phyloP scores from a whole-genome alignment of 768 basidiomycete species.

The Termitomyces sp. region DNA sequence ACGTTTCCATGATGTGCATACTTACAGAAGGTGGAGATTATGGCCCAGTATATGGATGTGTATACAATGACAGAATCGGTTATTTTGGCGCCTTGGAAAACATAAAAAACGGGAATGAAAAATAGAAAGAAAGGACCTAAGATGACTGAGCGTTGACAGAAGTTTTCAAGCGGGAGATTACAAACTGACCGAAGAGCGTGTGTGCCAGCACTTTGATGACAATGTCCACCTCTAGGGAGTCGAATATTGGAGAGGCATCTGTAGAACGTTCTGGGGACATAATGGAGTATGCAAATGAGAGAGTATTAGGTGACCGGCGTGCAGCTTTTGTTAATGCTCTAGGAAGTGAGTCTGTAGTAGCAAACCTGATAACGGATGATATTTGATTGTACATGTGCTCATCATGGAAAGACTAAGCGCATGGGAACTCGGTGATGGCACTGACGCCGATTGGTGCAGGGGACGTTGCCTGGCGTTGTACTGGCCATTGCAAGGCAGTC shows the following conservation, averaged over 20 bases:
- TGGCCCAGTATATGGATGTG: constrained; percentile 53
- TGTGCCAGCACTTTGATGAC: constrained; percentile 74
- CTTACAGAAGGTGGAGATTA: constrained; percentile 68
- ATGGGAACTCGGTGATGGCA: too few species aligned
- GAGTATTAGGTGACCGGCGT: constrained; percentile 8
- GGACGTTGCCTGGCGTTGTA: too few species aligned
- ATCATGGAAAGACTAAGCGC: too few species aligned
- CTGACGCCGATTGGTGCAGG: too few species aligned
- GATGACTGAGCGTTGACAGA: constrained; percentile 8
- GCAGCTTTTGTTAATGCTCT: constrained; percentile 21
- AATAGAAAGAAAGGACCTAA: constrained; percentile 82
- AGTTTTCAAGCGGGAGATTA: background rate
- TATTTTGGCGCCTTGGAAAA: constrained; percentile 62
- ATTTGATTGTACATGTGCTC: background rate
- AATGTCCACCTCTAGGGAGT: constrained; percentile 73
- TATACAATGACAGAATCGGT: constrained; percentile 49
- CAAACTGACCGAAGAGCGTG: constrained; percentile 71
- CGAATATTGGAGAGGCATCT: constrained; percentile 56
- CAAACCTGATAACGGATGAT: background rate
- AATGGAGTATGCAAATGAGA: background rate
- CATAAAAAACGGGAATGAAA: constrained; percentile 76
- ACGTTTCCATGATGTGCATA: constrained; percentile 13
- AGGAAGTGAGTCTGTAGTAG: background rate
- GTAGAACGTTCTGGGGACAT: constrained; percentile 17
- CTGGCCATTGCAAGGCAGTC: too few species aligned